Evolutionary conservation across 306 rosid genomes (phyloP), one percentile per base, ranked within the genome.

Genomic region (Nissolia schottii): DNA sequence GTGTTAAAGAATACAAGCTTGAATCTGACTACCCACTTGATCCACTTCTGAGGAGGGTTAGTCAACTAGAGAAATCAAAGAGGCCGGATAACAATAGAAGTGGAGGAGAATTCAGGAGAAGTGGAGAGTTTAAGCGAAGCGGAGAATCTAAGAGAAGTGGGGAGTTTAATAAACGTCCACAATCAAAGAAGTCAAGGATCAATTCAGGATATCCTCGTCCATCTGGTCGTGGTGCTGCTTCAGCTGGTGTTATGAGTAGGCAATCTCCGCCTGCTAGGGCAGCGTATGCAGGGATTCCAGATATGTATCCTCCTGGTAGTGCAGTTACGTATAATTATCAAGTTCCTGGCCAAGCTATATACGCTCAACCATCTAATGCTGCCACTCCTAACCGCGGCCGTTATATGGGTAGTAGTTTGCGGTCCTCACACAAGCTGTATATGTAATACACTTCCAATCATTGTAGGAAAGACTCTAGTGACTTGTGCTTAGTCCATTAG

Each of bases 21-120:
- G 94, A 88, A 60, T 78, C 86, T 7, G 96, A 88, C 54, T 88
- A 90, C 84, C 88, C 94, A 8, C 92, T 88, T 34, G 96, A 90
- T 70, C 84, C 96, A 57, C 97, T 90, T 56, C 86, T 74, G 40
- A 86, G 69, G 82, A 88, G 97, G 84, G 90, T 85, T 74, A 69
- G 56, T 75, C 97, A 90, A 78, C 85, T 90, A 66, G 90, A 85
- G 66, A 83, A 78, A 62, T 77, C 88, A 22, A 86, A 80, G 71
- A 79, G 67, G 62, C 67, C 80, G 67, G 97, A 90, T 29, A 88
- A n/a, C n/a, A n/a, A 49, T 45, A 45, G 9, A 81, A n/a, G n/a
- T n/a, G n/a, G n/a, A n/a, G n/a, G n/a, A n/a, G n/a, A n/a, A n/a
- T n/a, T n/a, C n/a, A 83, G 82, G 84, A 82, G 92, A 76, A 66